Evolutionary conservation across 768 basidiomycete species (phyloP).

Genomic region (Kwoniella sp.): DNA sequence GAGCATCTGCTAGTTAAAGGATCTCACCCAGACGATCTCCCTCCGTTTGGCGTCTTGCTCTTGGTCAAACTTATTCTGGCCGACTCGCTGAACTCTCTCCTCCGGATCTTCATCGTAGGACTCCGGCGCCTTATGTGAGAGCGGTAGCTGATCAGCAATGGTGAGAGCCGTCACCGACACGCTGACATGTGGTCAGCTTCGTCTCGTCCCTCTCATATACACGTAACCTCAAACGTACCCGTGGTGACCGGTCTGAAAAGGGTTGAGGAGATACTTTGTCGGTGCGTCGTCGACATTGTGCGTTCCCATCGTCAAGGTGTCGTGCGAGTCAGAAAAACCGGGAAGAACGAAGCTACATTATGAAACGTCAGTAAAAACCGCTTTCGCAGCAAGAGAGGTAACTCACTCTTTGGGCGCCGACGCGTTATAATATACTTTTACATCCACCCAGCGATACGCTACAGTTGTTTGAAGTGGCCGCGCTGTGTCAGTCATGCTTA

Average conservation of each 20-base stretch:
- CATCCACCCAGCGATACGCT: constrained; percentile 18
- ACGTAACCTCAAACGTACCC: no score
- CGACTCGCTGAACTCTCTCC: neutral
- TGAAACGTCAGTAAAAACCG: neutral
- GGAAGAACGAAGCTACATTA: constrained; percentile 24
- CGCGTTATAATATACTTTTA: constrained; percentile 30
- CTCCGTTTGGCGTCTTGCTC: neutral
- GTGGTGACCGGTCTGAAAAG: constrained; percentile 18
- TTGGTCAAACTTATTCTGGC: neutral
- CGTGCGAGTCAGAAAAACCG: constrained; percentile 7
- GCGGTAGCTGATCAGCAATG: constrained; percentile 2
- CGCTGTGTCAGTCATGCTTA: no score
- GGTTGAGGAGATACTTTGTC: neutral
- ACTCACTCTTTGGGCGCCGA: constrained; percentile 25
- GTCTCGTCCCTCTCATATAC: no score
- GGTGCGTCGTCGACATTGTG: neutral
- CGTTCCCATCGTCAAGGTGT: constrained; percentile 12
- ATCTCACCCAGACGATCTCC: constrained; percentile 13
- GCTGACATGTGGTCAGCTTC: neutral
- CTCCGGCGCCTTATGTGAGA: neutral
- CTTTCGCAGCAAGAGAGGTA: neutral
- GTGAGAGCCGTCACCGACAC: constrained; percentile 7
- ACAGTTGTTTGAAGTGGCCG: neutral
- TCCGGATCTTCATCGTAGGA: neutral
- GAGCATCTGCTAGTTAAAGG: no score